Evolutionary conservation across 495 filamentous ascomycete genomes (phyloP).

Genomic region (Neurospora sp.): DNA sequence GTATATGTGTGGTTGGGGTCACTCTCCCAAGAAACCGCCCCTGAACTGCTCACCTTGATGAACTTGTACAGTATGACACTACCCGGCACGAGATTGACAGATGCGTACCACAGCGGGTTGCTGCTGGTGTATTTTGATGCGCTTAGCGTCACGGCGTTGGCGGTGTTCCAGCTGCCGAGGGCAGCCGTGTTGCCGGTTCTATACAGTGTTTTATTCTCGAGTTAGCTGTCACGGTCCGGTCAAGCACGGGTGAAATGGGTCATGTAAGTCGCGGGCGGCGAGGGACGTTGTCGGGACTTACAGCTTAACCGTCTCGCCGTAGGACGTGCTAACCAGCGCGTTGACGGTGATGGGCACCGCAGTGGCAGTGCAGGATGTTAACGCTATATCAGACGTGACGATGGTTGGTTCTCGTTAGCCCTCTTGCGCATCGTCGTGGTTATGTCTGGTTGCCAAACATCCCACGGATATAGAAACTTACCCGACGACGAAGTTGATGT

Average conservation of each 20-base stretch:
- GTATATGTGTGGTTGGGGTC: conserved; percentile 52
- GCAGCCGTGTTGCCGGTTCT: conserved; percentile 39
- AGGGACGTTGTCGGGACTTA: conserved; percentile 4
- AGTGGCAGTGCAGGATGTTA: conserved; percentile 26
- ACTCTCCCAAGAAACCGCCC: conserved; percentile 50
- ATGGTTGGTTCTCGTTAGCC: neutral
- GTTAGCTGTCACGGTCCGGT: neutral
- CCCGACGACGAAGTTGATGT: neutral
- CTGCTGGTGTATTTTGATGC: conserved; percentile 44
- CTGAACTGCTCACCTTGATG: conserved; percentile 47
- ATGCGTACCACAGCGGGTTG: conserved; percentile 49
- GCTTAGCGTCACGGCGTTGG: conserved; percentile 39
- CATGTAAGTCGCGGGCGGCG: neutral
- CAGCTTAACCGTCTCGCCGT: conserved; percentile 50
- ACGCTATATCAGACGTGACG: neutral
- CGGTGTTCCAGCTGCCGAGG: conserved; percentile 49
- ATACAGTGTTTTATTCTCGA: neutral
- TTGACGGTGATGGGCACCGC: conserved; percentile 50
- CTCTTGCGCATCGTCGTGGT: neutral
- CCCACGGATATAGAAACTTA: neutral
- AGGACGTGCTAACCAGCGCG: conserved; percentile 40
- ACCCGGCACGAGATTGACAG: conserved; percentile 40
- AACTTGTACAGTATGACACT: conserved; percentile 56
- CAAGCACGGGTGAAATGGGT: too few species aligned
- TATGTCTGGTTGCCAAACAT: neutral